These are phyloP conservation scores for Atalantia buxifolia DNA, from an alignment of 345 rosid genomes.

Conservation along the genomic window DNA sequence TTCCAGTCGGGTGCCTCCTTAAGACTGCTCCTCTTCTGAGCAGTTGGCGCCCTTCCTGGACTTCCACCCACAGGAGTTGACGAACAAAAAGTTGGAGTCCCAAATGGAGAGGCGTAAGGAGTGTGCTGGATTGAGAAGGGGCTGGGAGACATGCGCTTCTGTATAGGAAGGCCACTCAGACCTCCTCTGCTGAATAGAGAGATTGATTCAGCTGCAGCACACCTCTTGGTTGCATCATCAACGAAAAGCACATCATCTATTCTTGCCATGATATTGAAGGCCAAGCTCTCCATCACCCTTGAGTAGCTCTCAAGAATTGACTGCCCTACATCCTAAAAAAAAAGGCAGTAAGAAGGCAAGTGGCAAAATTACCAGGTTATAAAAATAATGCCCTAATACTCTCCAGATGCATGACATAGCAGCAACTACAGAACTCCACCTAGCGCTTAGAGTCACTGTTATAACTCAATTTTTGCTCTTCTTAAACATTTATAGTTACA, in stretches of 20 bases:
- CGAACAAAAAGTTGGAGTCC: constrained; percentile 62
- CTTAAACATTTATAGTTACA: background rate
- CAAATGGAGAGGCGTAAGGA: constrained; percentile 68
- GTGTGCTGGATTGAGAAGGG: constrained; percentile 66
- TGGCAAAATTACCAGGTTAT: background rate
- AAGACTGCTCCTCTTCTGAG: constrained; percentile 30
- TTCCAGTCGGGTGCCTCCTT: constrained; percentile 46
- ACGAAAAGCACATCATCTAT: constrained; percentile 92
- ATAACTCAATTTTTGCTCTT: background rate
- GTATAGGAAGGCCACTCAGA: constrained; percentile 56
- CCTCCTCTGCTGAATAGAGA: constrained; percentile 67
- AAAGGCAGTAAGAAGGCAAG: background rate
- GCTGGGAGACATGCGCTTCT: constrained; percentile 71
- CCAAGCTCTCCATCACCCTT: constrained; percentile 97
- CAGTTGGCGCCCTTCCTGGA: constrained; percentile 49
- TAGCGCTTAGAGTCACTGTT: too few species aligned
- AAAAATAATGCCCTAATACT: background rate
- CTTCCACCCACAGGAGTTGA: constrained; percentile 53
- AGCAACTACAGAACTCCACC: background rate
- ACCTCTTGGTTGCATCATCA: constrained; percentile 64
- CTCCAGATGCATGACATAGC: background rate
- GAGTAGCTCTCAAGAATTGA: constrained; percentile 97
- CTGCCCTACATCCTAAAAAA: constrained; percentile 86
- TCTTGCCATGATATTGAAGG: constrained; percentile 97
- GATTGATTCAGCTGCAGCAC: constrained; percentile 54